A percentile compares a stretch with the other conserved stretches of the same genome.
Conservation (phyloP, 805 yeast genomes). For the Scheffersomyces coipomensis region DNA sequence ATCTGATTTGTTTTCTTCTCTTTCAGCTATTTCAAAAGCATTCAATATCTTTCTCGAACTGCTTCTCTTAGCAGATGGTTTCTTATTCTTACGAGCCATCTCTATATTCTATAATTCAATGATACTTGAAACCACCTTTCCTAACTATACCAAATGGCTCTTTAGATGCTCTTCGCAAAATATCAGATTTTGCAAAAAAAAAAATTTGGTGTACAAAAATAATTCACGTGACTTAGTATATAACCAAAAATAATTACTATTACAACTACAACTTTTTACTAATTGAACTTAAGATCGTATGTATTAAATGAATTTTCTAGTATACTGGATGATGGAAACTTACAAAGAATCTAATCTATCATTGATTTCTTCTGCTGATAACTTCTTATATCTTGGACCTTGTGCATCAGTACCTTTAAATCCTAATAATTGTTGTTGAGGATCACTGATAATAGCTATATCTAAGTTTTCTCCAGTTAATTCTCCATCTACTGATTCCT, state of each 20-base stretch:
- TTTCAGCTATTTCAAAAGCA: conserved; percentile 46
- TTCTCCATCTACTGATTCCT: conserved; percentile 97
- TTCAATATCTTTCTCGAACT: conserved; percentile 36
- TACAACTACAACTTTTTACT: too few species aligned
- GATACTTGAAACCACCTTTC: too few species aligned
- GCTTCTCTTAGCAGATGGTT: conserved; percentile 26
- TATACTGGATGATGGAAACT: too few species aligned
- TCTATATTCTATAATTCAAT: too few species aligned
- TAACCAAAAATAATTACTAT: too few species aligned
- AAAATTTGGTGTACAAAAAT: background rate
- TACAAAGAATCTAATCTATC: conserved; percentile 92
- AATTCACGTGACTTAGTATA: too few species aligned
- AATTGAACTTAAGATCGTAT: too few species aligned
- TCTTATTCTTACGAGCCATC: conserved; percentile 18
- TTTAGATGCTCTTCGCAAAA: conserved; percentile 1
- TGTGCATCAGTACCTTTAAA: conserved; percentile 76
- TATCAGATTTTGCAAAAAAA: too few species aligned
- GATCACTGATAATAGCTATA: conserved; percentile 80
- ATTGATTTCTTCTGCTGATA: conserved; percentile 87
- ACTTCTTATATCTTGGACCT: conserved; percentile 88
- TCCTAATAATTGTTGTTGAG: conserved; percentile 79
- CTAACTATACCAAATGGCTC: too few species aligned
- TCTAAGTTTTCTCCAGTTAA: conserved; percentile 96
- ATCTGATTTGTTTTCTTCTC: conserved; percentile 26
- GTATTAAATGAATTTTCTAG: too few species aligned